Conservation (phyloP, 495 filamentous ascomycete genomes). For the Tuber brumale region DNA sequence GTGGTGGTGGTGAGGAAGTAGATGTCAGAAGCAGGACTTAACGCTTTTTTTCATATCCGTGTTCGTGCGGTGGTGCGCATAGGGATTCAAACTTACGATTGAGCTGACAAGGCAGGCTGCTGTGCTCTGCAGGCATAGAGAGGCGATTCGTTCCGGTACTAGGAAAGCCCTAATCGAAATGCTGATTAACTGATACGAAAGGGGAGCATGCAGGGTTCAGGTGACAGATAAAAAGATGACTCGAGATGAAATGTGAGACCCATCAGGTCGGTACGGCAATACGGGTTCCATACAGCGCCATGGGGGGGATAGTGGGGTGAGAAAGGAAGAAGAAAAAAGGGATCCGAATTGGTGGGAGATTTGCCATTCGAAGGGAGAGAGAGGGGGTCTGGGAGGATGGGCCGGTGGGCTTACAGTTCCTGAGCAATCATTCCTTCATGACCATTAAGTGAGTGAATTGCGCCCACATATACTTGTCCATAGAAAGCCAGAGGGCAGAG, state of each 20-base stretch:
- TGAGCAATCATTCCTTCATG: conserved; percentile 68
- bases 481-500: conserved; percentile 1
- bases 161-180: conserved; percentile 48
- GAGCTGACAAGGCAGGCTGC: conserved; percentile 64
- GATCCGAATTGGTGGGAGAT: background rate
- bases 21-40: conserved; percentile 7
- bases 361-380: conserved; percentile 15
- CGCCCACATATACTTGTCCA: background rate
- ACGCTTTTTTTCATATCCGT: conserved; percentile 12
- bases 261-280: background rate
- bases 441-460: conserved; percentile 10
- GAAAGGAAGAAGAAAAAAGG: background rate
- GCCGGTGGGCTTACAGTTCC: conserved; percentile 52
- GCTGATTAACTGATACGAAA: conserved; percentile 19
- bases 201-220: background rate
- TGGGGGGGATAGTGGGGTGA: background rate
- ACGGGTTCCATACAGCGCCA: background rate
- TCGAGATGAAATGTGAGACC: conserved; percentile 14
- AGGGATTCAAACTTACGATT: conserved; percentile 41
- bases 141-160: conserved; percentile 57
- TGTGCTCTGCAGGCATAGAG: conserved; percentile 64
- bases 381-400: background rate
- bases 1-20: conserved; percentile 5
- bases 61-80: conserved; percentile 39
- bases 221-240: background rate